Percentiles rank a stretch among this genome's conserved stretches.
phyloP scores from a whole-genome alignment of 2,329 filamentous ascomycete genomes.

The Aureobasidium subglaciale region DNA sequence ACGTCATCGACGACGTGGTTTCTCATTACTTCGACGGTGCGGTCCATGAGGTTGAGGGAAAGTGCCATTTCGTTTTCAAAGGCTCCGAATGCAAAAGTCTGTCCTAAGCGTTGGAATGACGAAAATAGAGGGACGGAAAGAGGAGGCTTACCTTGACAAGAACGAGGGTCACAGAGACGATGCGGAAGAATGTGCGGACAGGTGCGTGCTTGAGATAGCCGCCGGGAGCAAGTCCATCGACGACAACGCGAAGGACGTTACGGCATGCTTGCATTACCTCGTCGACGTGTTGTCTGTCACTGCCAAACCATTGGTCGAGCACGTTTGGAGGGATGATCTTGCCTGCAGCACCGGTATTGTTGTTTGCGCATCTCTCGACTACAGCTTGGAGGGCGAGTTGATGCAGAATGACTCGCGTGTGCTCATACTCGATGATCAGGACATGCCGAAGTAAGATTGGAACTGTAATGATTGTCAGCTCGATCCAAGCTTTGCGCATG shows the following conservation, averaged over 20 bases:
- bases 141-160: slow-evolving; percentile 53
- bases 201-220: slow-evolving; percentile 77
- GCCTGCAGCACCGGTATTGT: slow-evolving; percentile 28
- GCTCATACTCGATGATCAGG: slow-evolving; percentile 89
- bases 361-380: slow-evolving; percentile 78
- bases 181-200: slow-evolving; percentile 78
- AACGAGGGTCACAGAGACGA: slow-evolving; percentile 80
- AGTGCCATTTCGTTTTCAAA: slow-evolving; percentile 70
- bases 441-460: slow-evolving; percentile 61
- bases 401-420: slow-evolving; percentile 90
- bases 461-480: slow-evolving; percentile 32
- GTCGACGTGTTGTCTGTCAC: slow-evolving; percentile 55
- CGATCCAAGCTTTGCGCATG: slow-evolving; percentile 21
- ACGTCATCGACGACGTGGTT: slow-evolving; percentile 79
- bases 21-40: slow-evolving; percentile 64
- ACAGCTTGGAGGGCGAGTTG: slow-evolving; percentile 90
- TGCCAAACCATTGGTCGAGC: slow-evolving; percentile 45
- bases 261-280: slow-evolving; percentile 72
- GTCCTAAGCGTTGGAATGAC: not conserved
- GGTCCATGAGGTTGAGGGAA: slow-evolving; percentile 67
- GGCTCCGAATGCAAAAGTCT: slow-evolving; percentile 75
- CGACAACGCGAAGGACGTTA: slow-evolving; percentile 68
- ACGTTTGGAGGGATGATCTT: slow-evolving; percentile 40
- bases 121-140: not conserved
- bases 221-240: slow-evolving; percentile 65